Evolutionary conservation across 2,329 filamentous ascomycete genomes (phyloP), one percentile per base, ranked within the genome.

Genomic region (Elsinoe ampelina): DNA sequence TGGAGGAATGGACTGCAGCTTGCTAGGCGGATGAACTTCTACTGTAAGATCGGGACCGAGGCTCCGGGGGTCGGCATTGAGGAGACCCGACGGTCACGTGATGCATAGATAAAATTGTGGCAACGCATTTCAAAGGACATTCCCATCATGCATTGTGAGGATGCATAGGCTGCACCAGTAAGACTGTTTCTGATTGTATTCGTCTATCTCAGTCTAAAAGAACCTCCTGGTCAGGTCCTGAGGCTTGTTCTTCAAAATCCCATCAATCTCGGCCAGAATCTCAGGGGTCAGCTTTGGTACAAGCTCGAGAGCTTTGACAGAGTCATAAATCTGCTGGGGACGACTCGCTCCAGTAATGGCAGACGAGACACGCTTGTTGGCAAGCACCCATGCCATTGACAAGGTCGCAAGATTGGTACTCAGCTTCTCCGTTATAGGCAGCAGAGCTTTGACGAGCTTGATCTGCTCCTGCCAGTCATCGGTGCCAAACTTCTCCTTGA

Each of bases 361-460:
- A 20, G 59, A 58, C 38, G 54, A 65, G 19, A 71, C 66, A 51
- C 67, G 59, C 57, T 63, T 59, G 57, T 71, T 71, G 17, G 60
- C 64, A 36, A 70, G 52, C 34, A 69, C 67, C 68, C 69, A 71
- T 45, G 69, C 69, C 64, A 70, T 64, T 19, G 62, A 61, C 62
- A 71, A 50, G 2, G 63, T 64, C 19, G 67, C 74, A 45, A 80
- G 75, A 50, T 79, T 81, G 59, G 84, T 75, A 11, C 78, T 82
- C 39, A 89, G 72, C 63, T 76, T 77, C 56, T 86, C 77, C 1
- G 86, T 85, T 61, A 90, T 77, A 52, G 80, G 75, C 52, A 69
- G 67, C 43, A 73, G 57, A 34, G 62, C 60, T 39, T 59, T 79
- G 54, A 87, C 80, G 68, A 80, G 80, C 61, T 80, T 57, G 22